Conservation (phyloP, 2,329 filamentous ascomycete species). For the Venturiaceae sp. region DNA sequence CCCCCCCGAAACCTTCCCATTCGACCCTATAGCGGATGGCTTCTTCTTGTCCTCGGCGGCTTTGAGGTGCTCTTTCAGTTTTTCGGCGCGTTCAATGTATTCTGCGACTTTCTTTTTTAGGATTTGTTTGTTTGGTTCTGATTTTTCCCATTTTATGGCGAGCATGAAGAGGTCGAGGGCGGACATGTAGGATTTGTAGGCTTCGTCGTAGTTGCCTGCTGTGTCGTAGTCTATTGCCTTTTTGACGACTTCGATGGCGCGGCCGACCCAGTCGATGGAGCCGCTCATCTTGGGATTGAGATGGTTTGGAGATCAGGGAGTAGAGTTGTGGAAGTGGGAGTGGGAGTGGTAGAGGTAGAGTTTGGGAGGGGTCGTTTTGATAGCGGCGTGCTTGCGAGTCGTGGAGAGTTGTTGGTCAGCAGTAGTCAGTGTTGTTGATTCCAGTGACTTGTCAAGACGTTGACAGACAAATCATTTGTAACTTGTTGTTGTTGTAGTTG, state of each 20-base stretch:
- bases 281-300: slow-evolving; percentile 51
- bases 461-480: too few species aligned
- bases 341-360: background rate
- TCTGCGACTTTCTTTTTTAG: slow-evolving; percentile 90
- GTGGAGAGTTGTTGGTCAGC: background rate
- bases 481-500: background rate
- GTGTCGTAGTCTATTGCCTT: slow-evolving; percentile 97
- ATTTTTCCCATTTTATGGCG: slow-evolving; percentile 98
- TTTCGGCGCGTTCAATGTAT: slow-evolving; percentile 98
- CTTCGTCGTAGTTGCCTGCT: slow-evolving; percentile 91
- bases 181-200: slow-evolving; percentile 92
- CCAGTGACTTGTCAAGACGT: too few species aligned
- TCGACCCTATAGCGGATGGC: slow-evolving; percentile 60
- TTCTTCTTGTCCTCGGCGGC: slow-evolving; percentile 52
- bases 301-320: background rate
- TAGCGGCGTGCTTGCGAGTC: too few species aligned
- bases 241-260: slow-evolving; percentile 93
- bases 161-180: slow-evolving; percentile 94
- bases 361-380: background rate
- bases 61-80: slow-evolving; percentile 83
- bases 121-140: slow-evolving; percentile 92
- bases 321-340: background rate
- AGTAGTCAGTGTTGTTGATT: background rate
- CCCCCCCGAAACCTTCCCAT: slow-evolving; percentile 58
- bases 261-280: slow-evolving; percentile 91